Conservation (phyloP, 192 early-diverging fungal species). For the Linnemannia schmuckeri region DNA sequence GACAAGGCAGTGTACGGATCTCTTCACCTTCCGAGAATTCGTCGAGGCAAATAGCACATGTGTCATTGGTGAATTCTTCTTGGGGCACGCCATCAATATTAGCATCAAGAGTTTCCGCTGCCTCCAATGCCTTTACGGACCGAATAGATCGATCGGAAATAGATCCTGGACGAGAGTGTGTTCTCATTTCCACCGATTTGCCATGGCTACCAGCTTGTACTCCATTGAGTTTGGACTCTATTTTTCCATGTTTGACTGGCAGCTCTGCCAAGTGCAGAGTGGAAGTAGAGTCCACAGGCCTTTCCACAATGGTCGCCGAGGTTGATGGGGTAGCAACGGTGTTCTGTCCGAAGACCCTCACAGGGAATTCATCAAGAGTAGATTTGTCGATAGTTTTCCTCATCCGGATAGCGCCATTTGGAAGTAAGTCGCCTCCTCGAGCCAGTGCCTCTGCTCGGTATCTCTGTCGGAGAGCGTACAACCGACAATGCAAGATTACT, state of each 20-base stretch:
- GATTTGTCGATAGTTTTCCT: slow-evolving; percentile 38
- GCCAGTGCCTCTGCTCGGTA: slow-evolving; percentile 40
- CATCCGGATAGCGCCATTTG: slow-evolving; percentile 41
- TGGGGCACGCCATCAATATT: background rate
- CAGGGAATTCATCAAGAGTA: slow-evolving; percentile 29
- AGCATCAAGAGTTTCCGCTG: slow-evolving; percentile 32
- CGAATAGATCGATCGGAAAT: slow-evolving; percentile 33
- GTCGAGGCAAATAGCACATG: slow-evolving; percentile 60
- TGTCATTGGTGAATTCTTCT: slow-evolving; percentile 31
- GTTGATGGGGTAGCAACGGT: background rate
- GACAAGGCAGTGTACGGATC: slow-evolving; percentile 51
- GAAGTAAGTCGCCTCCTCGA: slow-evolving; percentile 33
- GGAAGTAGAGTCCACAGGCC: background rate
- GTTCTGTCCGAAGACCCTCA: slow-evolving; percentile 28
- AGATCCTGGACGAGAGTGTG: slow-evolving; percentile 22
- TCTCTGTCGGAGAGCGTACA: slow-evolving; percentile 38
- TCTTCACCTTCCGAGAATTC: slow-evolving; percentile 55
- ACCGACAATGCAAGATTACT: slow-evolving; percentile 44
- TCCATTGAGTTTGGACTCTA: background rate
- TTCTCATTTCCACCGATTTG: background rate
- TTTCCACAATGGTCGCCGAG: background rate
- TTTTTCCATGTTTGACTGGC: background rate
- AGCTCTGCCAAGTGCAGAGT: background rate
- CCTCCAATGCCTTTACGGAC: slow-evolving; percentile 26
- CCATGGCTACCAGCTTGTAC: background rate